A percentile compares a stretch with the other conserved stretches of the same genome.
phyloP scores from a whole-genome alignment of 352 stramenopile species.

The Globisporangium cylindrosporum region DNA sequence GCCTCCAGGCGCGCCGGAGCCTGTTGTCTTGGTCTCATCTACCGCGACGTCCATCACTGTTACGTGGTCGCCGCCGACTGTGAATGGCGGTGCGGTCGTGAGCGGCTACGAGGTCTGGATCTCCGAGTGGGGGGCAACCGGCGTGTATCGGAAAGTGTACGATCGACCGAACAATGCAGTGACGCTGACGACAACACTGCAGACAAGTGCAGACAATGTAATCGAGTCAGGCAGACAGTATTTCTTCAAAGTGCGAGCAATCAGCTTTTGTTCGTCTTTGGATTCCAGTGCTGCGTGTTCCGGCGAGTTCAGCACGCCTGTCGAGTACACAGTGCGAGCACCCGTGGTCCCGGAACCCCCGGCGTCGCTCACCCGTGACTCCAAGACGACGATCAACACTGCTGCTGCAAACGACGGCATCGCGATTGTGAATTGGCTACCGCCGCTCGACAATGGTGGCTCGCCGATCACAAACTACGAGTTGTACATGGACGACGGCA shows the following conservation, averaged over 20 bases:
- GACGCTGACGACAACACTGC: slow-evolving; percentile 69
- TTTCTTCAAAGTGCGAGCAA: slow-evolving; percentile 90
- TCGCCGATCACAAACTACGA: slow-evolving; percentile 90
- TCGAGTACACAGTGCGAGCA: slow-evolving; percentile 88
- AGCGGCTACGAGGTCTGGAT: slow-evolving; percentile 96
- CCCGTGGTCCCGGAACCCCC: slow-evolving; percentile 84
- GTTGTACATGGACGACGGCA: slow-evolving; percentile 87
- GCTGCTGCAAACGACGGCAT: slow-evolving; percentile 45
- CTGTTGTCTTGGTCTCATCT: slow-evolving; percentile 88
- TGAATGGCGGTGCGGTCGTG: slow-evolving; percentile 90
- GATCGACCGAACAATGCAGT: slow-evolving; percentile 87
- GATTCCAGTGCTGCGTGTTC: slow-evolving; percentile 79
- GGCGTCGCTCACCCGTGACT: slow-evolving; percentile 54
- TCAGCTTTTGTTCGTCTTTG: slow-evolving; percentile 92
- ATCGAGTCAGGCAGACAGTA: slow-evolving; percentile 92
- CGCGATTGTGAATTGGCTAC: slow-evolving; percentile 76
- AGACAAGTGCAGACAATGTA: slow-evolving; percentile 75
- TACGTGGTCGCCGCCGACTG: slow-evolving; percentile 85
- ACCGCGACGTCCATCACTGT: slow-evolving; percentile 90
- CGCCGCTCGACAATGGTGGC: slow-evolving; percentile 92
- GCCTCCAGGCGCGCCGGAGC: slow-evolving; percentile 76
- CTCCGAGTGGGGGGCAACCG: slow-evolving; percentile 87
- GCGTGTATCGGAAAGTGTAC: slow-evolving; percentile 89
- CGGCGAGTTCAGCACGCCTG: slow-evolving; percentile 85
- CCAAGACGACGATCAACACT: slow-evolving; percentile 67